phyloP scores from a whole-genome alignment of 345 rosid species.

The Rubroshorea leprosula region DNA sequence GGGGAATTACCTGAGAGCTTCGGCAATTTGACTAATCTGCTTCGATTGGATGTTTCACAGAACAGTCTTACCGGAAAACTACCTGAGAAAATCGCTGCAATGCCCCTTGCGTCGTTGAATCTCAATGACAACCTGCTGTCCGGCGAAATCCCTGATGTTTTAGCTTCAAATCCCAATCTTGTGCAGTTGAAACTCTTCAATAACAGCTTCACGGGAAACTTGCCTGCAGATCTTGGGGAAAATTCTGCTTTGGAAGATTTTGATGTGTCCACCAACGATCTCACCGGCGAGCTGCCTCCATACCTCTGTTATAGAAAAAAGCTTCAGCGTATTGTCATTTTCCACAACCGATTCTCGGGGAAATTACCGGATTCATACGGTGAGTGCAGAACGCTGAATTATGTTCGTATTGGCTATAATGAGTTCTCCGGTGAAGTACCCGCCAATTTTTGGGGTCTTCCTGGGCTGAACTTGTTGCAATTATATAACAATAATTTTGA shows the following conservation, averaged over 20 bases:
- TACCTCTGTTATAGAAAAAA: constrained; percentile 41
- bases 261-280: constrained; percentile 59
- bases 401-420: constrained; percentile 45
- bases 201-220: constrained; percentile 60
- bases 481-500: constrained; percentile 39
- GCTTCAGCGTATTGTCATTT: constrained; percentile 34
- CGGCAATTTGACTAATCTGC: constrained; percentile 37
- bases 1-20: constrained; percentile 53
- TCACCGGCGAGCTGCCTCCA: constrained; percentile 53
- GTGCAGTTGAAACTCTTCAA: constrained; percentile 52
- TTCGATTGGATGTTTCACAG: constrained; percentile 51
- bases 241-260: constrained; percentile 38
- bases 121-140: constrained; percentile 54
- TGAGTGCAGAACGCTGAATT: constrained; percentile 37
- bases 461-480: constrained; percentile 29
- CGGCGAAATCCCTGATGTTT: constrained; percentile 44
- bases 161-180: constrained; percentile 48
- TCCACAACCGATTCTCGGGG: constrained; percentile 51
- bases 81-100: constrained; percentile 41
- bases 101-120: constrained; percentile 34
- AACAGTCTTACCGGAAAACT: constrained; percentile 53
- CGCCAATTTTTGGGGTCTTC: constrained; percentile 46
- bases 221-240: constrained; percentile 51
- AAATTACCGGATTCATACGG: constrained; percentile 46
- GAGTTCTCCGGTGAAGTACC: constrained; percentile 47